Evolutionary conservation across 2,329 filamentous ascomycete species (phyloP), one percentile per base, ranked within the genome.

Genomic region (Cladosporium sp.): DNA sequence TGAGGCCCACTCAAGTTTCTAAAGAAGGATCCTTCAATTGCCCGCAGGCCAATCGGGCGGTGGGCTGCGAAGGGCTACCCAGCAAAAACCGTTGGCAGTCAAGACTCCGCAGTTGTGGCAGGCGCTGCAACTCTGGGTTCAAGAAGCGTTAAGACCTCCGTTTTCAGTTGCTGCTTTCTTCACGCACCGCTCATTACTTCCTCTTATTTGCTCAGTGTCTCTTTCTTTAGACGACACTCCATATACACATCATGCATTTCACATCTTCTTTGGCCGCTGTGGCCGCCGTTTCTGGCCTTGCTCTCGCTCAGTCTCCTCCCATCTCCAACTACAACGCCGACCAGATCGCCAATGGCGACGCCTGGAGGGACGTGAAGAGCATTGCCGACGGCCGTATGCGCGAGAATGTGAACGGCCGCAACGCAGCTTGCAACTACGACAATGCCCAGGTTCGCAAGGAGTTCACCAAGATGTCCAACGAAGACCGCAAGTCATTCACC

Each of bases 261-360:
- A 23, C 57, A 53, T 59, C 62, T 40, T 37, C 56, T 28, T 16
- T 65, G 35, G 62, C 44, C 53, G 56, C 40, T 40, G 6, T 65
- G 40, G 62, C 62, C 44, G 62, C 62, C 55, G 49, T 65, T 35
- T 58, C 62, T 21, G 55, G 62, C 55, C 31, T 65, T 40, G 62
- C 55, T 37, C 16, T 53, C 29, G 62, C 62, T n/a, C 62, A 65
- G 56, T 64, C 62, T 46, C 62, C 62, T 58, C 55, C 55, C n/a
- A 35, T 59, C n/a, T 59, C 55, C 40, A 40, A 65, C 56, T 69
- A 59, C 55, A 65, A 60, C 5, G 55, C 44, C 23, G 35, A 66
- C 26, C 67, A 69, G 23, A 67, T 69, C 49, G 52, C 37, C 55
- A 65, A 66, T 55, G 68, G 68, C 26, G 62, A 63, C 7, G 68